Conservation (phyloP, 2,329 filamentous ascomycete species). For the Scolecobasidium constrictum region DNA sequence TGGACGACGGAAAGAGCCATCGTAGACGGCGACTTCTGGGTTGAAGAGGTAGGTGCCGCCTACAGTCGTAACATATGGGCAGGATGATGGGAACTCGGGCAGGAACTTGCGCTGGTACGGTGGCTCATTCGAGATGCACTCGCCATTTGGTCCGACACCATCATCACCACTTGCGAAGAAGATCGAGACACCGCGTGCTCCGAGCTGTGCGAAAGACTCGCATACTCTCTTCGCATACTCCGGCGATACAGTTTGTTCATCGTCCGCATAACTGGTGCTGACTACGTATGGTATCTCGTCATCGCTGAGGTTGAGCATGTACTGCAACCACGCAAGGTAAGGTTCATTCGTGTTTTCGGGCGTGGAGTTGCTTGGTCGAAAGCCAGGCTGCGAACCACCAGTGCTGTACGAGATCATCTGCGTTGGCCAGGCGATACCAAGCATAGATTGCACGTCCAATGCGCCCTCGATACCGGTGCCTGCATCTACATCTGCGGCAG, state of each 20-base stretch:
- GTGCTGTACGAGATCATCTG: constrained; percentile 7
- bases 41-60: constrained; percentile 19
- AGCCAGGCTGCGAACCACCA: constrained; percentile 5
- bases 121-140: constrained; percentile 34
- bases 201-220: constrained; percentile 28
- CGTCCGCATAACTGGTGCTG: constrained; percentile 28
- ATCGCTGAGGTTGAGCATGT: constrained; percentile 21
- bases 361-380: neutral
- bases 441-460: constrained; percentile 10
- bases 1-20: neutral
- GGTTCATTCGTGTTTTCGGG: constrained; percentile 36
- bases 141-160: constrained; percentile 19
- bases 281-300: constrained; percentile 25
- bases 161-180: constrained; percentile 29
- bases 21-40: constrained; percentile 17
- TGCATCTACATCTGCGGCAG: neutral
- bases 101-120: constrained; percentile 24
- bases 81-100: constrained; percentile 35
- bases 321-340: constrained; percentile 28
- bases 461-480: constrained; percentile 4
- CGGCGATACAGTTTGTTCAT: constrained; percentile 26
- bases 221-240: constrained; percentile 28
- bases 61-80: constrained; percentile 37
- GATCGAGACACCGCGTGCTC: constrained; percentile 27
- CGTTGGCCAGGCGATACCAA: constrained; percentile 8